Conservation (phyloP, 331 rosid genomes). For the Saraca asoca region DNA sequence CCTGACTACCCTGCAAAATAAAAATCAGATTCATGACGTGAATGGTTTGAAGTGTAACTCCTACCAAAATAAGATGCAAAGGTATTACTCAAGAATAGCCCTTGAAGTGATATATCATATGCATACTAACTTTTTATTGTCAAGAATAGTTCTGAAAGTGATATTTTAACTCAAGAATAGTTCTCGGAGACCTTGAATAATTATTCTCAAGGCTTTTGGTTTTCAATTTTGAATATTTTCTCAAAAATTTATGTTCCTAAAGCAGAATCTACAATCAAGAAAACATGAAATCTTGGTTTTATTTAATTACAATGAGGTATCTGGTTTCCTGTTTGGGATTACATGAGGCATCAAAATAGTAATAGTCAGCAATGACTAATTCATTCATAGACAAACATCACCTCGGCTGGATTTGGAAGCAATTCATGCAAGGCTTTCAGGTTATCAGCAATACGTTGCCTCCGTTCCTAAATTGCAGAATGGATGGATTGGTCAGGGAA, state of each 20-base stretch:
- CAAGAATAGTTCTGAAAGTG: background rate
- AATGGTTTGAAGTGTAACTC: constrained; percentile 3
- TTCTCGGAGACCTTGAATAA: too few species aligned
- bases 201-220: background rate
- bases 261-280: constrained; percentile 1
- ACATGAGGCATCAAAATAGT: background rate
- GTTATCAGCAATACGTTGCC: constrained; percentile 65
- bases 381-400: constrained; percentile 32
- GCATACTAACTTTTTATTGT: too few species aligned
- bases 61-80: background rate
- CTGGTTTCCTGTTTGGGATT: constrained; percentile 1
- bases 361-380: too few species aligned
- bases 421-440: constrained; percentile 63
- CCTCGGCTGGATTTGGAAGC: constrained; percentile 74
- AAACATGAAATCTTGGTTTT: background rate
- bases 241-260: constrained; percentile 3
- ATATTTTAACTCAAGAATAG: background rate
- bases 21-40: constrained; percentile 10
- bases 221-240: background rate
- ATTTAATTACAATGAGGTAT: background rate
- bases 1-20: constrained; percentile 63
- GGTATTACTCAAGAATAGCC: constrained; percentile 6
- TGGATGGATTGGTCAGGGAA: constrained; percentile 15
- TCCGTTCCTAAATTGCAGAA: constrained; percentile 60
- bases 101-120: too few species aligned